phyloP scores from a whole-genome alignment of 805 yeast species.

The Zygoascus tannicola region DNA sequence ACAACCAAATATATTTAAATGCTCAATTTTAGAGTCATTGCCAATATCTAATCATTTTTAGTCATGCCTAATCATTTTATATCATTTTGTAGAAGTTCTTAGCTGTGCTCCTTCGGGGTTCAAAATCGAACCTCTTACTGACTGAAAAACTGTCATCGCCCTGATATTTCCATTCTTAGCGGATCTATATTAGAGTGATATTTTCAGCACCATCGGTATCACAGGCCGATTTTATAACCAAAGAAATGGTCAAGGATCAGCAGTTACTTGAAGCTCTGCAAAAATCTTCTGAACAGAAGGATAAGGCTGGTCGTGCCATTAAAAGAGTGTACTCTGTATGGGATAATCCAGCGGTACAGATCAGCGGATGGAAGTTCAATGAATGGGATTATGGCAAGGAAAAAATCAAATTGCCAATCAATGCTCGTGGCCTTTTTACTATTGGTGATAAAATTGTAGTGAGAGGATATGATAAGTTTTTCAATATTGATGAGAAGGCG shows the following conservation, averaged over 20 bases:
- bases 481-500: constrained; percentile 61
- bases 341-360: constrained; percentile 20
- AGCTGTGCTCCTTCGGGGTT: no score
- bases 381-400: constrained; percentile 77
- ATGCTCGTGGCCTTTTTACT: constrained; percentile 76
- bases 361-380: constrained; percentile 65
- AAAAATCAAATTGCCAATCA: constrained; percentile 49
- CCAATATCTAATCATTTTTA: no score
- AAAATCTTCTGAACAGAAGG: constrained; percentile 1
- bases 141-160: no score
- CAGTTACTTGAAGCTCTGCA: constrained; percentile 8
- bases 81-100: no score
- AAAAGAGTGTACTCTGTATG: constrained; percentile 17
- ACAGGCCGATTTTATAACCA: no score
- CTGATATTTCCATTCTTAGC: no score
- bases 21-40: no score
- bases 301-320: constrained; percentile 16
- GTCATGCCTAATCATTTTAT: no score
- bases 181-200: no score
- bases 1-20: no score
- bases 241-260: neutral
- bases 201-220: no score
- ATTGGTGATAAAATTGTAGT: constrained; percentile 41
- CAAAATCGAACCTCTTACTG: no score
- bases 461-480: constrained; percentile 92